These are phyloP conservation scores for Yarrowia sp. DNA, from an alignment of 805 yeast species.

Conservation along the genomic window DNA sequence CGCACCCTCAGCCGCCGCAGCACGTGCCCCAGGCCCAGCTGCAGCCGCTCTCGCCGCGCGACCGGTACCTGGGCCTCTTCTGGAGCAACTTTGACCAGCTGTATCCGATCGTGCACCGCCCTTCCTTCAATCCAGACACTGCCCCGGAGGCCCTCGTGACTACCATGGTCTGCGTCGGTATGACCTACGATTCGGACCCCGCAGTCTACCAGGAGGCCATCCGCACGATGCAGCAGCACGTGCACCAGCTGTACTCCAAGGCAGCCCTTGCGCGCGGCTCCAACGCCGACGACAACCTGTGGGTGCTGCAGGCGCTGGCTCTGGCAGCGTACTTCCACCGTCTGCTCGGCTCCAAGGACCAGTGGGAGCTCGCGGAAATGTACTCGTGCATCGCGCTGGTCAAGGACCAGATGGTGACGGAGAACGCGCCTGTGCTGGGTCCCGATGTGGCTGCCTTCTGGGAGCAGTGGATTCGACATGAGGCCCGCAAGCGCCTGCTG, in stretches of 20 bases:
- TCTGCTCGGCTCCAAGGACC: conserved; percentile 36
- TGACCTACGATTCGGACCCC: conserved; percentile 35
- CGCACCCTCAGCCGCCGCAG: neutral
- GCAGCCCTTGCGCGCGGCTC: neutral
- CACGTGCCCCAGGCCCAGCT: neutral
- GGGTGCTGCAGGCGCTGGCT: conserved; percentile 37
- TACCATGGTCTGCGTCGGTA: conserved; percentile 38
- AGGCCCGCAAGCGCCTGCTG: conserved; percentile 44
- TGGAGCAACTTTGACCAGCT: conserved; percentile 43
- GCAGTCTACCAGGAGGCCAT: conserved; percentile 35
- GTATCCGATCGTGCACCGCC: conserved; percentile 45
- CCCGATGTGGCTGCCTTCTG: conserved; percentile 35
- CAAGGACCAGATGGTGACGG: conserved; percentile 21
- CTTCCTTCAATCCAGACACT: conserved; percentile 37
- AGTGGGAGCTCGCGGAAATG: conserved; percentile 36
- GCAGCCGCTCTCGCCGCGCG: neutral
- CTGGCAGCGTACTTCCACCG: conserved; percentile 36
- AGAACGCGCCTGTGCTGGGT: neutral
- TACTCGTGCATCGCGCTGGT: conserved; percentile 26
- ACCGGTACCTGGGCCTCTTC: conserved; percentile 36
- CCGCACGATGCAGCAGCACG: conserved; percentile 30
- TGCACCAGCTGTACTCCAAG: conserved; percentile 2
- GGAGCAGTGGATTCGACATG: conserved; percentile 46
- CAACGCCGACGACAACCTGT: conserved; percentile 32
- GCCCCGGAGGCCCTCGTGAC: conserved; percentile 34